Conservation (phyloP, 371 early-diverging fungal genomes). For the Lichtheimia ornata region DNA sequence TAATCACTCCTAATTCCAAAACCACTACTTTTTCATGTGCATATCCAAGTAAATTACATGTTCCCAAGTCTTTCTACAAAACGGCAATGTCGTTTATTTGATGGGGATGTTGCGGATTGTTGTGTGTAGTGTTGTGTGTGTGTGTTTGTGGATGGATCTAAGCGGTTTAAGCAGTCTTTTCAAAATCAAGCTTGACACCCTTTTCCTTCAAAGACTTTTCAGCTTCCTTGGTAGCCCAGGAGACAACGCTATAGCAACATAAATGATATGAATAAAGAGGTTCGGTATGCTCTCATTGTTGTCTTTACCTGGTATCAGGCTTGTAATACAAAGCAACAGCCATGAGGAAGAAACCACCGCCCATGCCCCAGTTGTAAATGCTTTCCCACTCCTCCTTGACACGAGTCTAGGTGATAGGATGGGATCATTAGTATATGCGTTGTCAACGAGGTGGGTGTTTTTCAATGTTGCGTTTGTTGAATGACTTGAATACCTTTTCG, state of each 20-base stretch:
- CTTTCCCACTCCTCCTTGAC: constrained; percentile 75
- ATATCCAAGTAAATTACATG: no score
- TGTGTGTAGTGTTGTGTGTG: no score
- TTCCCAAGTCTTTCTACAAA: no score
- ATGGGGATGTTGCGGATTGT: no score
- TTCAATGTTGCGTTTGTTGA: not conserved
- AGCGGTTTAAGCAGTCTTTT: constrained; percentile 25
- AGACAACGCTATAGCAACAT: constrained; percentile 30
- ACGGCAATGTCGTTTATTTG: no score
- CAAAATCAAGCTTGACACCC: constrained; percentile 43
- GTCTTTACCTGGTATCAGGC: constrained; percentile 66
- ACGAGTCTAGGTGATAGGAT: constrained; percentile 40
- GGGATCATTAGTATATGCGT: not conserved
- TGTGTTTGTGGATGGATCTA: no score
- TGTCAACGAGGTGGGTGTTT: not conserved
- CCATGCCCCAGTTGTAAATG: constrained; percentile 61
- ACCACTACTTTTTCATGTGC: no score
- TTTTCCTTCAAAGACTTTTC: constrained; percentile 56
- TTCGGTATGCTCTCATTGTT: not conserved
- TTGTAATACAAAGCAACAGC: constrained; percentile 62
- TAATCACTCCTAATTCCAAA: no score
- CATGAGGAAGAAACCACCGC: constrained; percentile 55
- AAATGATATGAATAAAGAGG: not conserved
- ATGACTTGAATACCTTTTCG: constrained; percentile 56
- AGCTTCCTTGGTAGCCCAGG: constrained; percentile 57